Conservation (phyloP, 495 filamentous ascomycete genomes). For the Pyronema omphalodes region DNA sequence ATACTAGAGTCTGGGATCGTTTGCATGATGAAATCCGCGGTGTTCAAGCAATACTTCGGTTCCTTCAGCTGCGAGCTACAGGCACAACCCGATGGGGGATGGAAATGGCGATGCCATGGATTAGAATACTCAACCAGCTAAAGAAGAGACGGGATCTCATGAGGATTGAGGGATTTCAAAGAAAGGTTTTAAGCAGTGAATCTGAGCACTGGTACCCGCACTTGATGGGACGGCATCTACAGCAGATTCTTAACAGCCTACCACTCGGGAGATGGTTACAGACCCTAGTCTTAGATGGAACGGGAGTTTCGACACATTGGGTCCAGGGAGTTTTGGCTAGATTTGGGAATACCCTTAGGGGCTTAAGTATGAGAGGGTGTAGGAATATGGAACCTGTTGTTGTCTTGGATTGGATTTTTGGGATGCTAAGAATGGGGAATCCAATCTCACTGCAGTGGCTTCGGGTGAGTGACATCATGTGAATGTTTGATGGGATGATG, state of each 20-base stretch:
- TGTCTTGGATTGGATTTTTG: constrained; percentile 17
- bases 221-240: constrained; percentile 14
- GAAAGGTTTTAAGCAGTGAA: background rate
- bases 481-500: background rate
- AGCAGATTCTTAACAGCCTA: constrained; percentile 2
- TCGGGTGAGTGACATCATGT: constrained; percentile 1
- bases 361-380: constrained; percentile 14
- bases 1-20: background rate
- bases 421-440: background rate
- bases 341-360: constrained; percentile 10
- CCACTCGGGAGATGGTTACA: constrained; percentile 11
- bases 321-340: constrained; percentile 3
- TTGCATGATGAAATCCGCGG: background rate
- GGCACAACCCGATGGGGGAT: background rate
- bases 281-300: constrained; percentile 16
- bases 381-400: constrained; percentile 12
- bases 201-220: background rate
- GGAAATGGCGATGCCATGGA: background rate
- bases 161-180: background rate
- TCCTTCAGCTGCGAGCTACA: background rate
- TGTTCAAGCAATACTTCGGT: background rate
- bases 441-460: constrained; percentile 16
- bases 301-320: constrained; percentile 10
- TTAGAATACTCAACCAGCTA: background rate
- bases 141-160: background rate